Evolutionary conservation across 495 filamentous ascomycete genomes (phyloP).

Genomic region (Aspergillus nanangensis): DNA sequence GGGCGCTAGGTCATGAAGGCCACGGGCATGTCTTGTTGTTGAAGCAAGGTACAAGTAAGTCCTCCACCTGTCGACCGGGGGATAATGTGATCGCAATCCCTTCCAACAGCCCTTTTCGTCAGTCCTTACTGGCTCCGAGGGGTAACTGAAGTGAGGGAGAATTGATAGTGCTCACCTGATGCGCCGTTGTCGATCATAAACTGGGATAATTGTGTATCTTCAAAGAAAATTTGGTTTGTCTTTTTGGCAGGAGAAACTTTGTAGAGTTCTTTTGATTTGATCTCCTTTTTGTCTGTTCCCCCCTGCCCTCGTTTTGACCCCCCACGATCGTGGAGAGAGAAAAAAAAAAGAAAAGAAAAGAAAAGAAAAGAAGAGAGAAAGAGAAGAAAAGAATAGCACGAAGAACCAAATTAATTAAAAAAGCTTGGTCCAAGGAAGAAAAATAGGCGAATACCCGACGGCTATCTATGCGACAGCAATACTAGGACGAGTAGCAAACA

Average conservation of each 20-base stretch:
- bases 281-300: background rate
- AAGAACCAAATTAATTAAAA: background rate
- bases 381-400: background rate
- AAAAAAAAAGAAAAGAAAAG: background rate
- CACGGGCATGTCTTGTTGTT: constrained; percentile 19
- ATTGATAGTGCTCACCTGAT: constrained; percentile 18
- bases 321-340: background rate
- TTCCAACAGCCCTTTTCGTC: constrained; percentile 16
- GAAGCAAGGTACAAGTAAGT: constrained; percentile 19
- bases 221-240: constrained; percentile 1
- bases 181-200: constrained; percentile 16
- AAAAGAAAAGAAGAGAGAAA: background rate
- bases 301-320: background rate
- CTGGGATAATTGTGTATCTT: constrained; percentile 6
- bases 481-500: constrained; percentile 9
- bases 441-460: constrained; percentile 2
- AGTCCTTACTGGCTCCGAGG: constrained; percentile 18
- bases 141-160: constrained; percentile 10
- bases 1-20: constrained; percentile 13
- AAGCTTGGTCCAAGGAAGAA: background rate
- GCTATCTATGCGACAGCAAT: constrained; percentile 9
- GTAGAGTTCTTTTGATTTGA: background rate
- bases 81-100: constrained; percentile 12
- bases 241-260: background rate
- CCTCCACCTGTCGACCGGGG: constrained; percentile 12